These are phyloP conservation scores for Colletotrichum chrysophilum DNA, from an alignment of 2,329 filamentous ascomycete genomes.

Conservation along the genomic window DNA sequence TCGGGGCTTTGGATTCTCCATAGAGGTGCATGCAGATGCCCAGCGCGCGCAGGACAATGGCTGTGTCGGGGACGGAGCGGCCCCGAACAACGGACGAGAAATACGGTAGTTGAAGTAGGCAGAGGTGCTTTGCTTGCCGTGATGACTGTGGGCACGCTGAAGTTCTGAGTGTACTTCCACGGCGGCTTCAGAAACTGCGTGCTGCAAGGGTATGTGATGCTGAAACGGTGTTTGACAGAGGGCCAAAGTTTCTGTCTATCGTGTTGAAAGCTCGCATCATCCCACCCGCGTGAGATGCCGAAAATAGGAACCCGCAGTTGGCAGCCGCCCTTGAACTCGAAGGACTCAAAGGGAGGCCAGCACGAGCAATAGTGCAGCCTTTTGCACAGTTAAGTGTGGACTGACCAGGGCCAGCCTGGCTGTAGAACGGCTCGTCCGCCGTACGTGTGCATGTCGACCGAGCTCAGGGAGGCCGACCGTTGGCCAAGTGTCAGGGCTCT, in stretches of 20 bases:
- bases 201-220: not conserved
- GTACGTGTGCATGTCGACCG: not conserved
- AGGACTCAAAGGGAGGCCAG: not conserved
- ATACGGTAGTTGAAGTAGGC: not conserved
- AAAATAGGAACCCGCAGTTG: slow-evolving; percentile 10
- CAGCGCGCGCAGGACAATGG: not conserved
- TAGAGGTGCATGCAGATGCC: not conserved
- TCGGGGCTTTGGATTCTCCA: not conserved
- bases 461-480: not conserved
- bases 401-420: not conserved
- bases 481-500: not conserved
- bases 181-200: not conserved
- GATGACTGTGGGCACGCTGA: not conserved
- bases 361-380: not conserved
- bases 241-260: not conserved
- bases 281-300: not conserved
- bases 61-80: not conserved
- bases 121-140: not conserved
- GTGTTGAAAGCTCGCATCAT: not conserved
- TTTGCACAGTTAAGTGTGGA: not conserved
- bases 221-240: slow-evolving; percentile 18
- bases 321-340: not conserved
- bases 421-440: not conserved
- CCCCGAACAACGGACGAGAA: not conserved
- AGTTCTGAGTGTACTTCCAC: not conserved